A percentile compares a stretch with the other conserved stretches of the same genome.
phyloP scores from a whole-genome alignment of 345 rosid species.

The Salix viminalis region DNA sequence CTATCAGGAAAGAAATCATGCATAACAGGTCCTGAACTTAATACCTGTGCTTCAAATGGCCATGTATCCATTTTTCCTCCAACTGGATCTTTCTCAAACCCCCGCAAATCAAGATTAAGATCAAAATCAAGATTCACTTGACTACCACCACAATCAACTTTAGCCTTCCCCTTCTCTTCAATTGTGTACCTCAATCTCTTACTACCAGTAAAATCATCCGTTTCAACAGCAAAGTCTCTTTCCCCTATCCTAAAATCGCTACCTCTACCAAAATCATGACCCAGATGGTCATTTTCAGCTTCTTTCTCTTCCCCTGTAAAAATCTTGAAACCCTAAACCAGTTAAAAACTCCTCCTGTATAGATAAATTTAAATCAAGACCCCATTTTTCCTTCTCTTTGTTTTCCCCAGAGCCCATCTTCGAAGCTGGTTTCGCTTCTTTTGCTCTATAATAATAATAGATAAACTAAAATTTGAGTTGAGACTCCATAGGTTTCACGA shows the following conservation, averaged over 20 bases:
- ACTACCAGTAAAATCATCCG: conserved; percentile 1
- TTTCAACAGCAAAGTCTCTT: conserved; percentile 12
- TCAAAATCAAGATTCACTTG: background rate
- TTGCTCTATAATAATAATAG: background rate
- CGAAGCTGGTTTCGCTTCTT: background rate
- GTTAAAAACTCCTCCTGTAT: conserved; percentile 2
- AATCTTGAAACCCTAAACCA: conserved; percentile 9
- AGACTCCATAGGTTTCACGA: background rate
- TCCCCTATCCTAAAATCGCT: conserved; percentile 9
- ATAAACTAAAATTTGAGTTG: background rate
- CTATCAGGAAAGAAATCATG: background rate
- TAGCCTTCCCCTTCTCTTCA: conserved; percentile 17
- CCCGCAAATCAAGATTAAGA: background rate
- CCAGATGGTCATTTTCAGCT: background rate
- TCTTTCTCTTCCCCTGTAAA: background rate
- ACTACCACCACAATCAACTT: background rate
- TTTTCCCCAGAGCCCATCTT: background rate
- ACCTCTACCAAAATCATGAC: background rate
- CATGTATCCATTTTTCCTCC: background rate
- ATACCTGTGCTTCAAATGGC: background rate
- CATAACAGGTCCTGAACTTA: background rate
- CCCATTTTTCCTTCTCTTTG: background rate
- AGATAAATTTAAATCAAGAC: conserved; percentile 16
- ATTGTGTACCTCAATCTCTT: conserved; percentile 14
- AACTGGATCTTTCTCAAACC: background rate